Evolutionary conservation across 345 rosid genomes (phyloP), one percentile per base, ranked within the genome.

Genomic region (Alliaria petiolata): DNA sequence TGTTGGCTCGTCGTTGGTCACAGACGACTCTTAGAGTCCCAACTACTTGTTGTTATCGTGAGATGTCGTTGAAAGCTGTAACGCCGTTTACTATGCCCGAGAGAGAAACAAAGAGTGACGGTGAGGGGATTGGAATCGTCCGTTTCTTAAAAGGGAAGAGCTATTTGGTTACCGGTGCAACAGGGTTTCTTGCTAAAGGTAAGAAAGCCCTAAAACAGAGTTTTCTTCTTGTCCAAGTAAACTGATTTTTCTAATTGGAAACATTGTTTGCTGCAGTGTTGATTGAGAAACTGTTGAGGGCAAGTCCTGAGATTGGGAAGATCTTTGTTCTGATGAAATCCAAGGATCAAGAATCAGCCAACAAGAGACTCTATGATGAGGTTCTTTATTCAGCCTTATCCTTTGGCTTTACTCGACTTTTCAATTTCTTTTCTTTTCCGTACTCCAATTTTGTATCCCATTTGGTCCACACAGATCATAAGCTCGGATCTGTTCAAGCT

Each of bases 111-210:
- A 45, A 5, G 15, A 0, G 17, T 50, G 22, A 11, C 1, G 31
- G 39, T 63, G 45, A 65, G 0, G 69, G 69, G 17, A 13, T 65
- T 15, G 55, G 69, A 51, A 54, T 78, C 9, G 1, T 49, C 16
- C 36, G 51, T 43, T 78, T 78, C 45, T 57, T 78, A 0, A 61
- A 61, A 69, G 59, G 72, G 11, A 83, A 83, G 49, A 77, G 51
- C 66, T 71, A 80, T 65, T 56, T 83, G 3, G 17, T 80, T 45
- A 78, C 80, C 2, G 85, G 85, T 28, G 81, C 69, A 25, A 70
- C 81, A 36, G 85, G 85, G 7, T 82, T 79, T 47, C 79, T 82
- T 39, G 85, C 34, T 12, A 83, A 83, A 65, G 62, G 81, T 75
- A 22, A 22, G 36, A 22, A 35, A 12, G 25, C 25, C 71, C 36